These are phyloP conservation scores for Carex myosuroides DNA, from an alignment of 176 grass and related monocot genomes.

Conservation along the genomic window DNA sequence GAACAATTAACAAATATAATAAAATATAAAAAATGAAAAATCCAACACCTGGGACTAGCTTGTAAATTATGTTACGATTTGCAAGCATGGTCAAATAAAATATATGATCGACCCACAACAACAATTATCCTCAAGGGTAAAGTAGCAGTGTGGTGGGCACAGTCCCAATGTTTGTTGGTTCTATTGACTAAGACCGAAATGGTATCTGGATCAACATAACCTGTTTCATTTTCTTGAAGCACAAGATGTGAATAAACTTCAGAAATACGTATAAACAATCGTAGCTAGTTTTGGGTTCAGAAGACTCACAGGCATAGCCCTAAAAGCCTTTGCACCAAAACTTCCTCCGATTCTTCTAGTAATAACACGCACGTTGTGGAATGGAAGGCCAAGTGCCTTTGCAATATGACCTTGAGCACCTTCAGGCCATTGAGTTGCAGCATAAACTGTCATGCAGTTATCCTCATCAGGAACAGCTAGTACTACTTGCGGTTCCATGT, in stretches of 20 bases:
- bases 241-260: background rate
- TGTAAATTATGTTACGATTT: background rate
- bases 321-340: constrained; percentile 71
- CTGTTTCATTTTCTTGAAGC: background rate
- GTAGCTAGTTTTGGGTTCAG: background rate
- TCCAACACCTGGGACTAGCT: background rate
- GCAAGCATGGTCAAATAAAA: background rate
- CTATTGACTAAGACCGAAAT: background rate
- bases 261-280: background rate
- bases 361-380: constrained; percentile 68
- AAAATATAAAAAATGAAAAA: background rate
- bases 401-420: constrained; percentile 35
- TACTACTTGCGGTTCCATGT: constrained; percentile 60
- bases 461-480: constrained; percentile 82
- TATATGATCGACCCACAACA: background rate
- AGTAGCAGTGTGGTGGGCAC: background rate
- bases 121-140: background rate
- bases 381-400: constrained; percentile 56
- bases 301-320: constrained; percentile 24
- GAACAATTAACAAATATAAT: background rate
- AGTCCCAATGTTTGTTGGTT: background rate
- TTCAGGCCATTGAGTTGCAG: constrained; percentile 42
- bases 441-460: constrained; percentile 60
- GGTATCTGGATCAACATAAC: background rate
- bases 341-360: constrained; percentile 72